Percentiles rank a stretch among this genome's conserved stretches.
Evolutionary conservation across 306 rosid species (phyloP).

Genomic region (Quercus suber): DNA sequence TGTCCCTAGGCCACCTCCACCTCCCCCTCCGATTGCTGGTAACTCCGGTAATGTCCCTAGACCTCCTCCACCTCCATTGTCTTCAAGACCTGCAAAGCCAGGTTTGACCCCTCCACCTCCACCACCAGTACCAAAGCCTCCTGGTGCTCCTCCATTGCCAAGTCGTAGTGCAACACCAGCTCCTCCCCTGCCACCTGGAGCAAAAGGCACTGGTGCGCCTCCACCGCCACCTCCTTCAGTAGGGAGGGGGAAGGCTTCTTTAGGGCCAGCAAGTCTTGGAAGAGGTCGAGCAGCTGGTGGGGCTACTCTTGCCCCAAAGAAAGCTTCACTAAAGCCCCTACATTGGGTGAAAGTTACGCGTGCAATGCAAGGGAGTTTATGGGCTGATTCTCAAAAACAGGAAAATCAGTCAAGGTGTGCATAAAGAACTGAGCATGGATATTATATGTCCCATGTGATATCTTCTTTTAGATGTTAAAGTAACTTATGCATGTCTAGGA

Average conservation of each 20-base stretch:
- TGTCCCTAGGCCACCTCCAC: conserved; percentile 14
- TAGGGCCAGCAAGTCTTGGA: conserved; percentile 51
- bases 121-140: conserved; percentile 50
- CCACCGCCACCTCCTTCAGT: conserved; percentile 44
- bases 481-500: not conserved
- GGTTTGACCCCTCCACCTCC: conserved; percentile 38
- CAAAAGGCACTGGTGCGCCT: conserved; percentile 36
- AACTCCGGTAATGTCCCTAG: not conserved
- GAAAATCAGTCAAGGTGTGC: conserved; percentile 69
- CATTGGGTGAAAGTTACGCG: conserved; percentile 98
- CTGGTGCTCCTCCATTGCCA: conserved; percentile 43
- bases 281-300: conserved; percentile 56
- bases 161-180: conserved; percentile 25
- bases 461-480: not conserved
- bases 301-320: conserved; percentile 59
- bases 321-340: conserved; percentile 66
- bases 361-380: conserved; percentile 84
- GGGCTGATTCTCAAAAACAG: conserved; percentile 92
- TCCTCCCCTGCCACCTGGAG: conserved; percentile 43
- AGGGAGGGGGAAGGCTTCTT: conserved; percentile 41
- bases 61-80: conserved; percentile 53
- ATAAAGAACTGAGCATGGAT: conserved; percentile 19
- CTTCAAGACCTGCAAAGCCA: conserved; percentile 25
- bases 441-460: conserved; percentile 1
- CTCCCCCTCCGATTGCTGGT: conserved; percentile 37